Base-by-base conservation (phyloP, 352 stramenopile species). In the Thalassiosira hispida region DNA sequence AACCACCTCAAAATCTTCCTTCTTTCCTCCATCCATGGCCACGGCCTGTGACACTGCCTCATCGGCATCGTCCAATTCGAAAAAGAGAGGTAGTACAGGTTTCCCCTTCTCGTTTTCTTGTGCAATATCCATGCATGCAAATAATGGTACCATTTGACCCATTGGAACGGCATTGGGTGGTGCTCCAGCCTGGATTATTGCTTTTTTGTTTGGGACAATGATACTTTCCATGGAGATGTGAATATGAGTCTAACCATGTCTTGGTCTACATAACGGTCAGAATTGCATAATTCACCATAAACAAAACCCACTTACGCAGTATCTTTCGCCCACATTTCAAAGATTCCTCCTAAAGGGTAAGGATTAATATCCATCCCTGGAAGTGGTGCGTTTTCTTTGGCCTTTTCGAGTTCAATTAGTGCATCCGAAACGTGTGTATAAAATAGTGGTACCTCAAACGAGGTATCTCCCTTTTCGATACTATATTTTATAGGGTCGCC, bases 101-200 rank as follows among this genome's bases (percentile, higher is more conserved):
- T 63, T 67, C 20, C 78, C 84, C 67, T 73, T 77, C 42, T 77
- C 53, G 20, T 73, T 75, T 71, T 85, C 73, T 68, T 87, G 70
- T 22, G 75, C 67, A 51, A 90, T 90, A 25, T 88, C 80, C 77
- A 90, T 84, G 46, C 84, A 90, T 25, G 68, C 67, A 72, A 87
- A 90, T 11, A 90, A 47, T 23, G 84, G 84, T 23, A 90, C 73
- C 51, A 68, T 42, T 73, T 90, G 84, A 35, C 81, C 84, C 16
- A 90, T 77, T 31, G 81, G 72, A 59, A 81, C 79, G 5, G 71
- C 77, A 52, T 56, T 81, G 29, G 64, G 62, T 7, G 84, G 84
- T 66, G 84, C 84, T 8, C 84, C 84, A 23, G 84, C 84, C 60
- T 79, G 62, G 4, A 76, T 35, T 31, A 90, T 75, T 29, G 81